Base-by-base conservation (phyloP, 2,329 filamentous ascomycete genomes). In the Apiospora sp. region DNA sequence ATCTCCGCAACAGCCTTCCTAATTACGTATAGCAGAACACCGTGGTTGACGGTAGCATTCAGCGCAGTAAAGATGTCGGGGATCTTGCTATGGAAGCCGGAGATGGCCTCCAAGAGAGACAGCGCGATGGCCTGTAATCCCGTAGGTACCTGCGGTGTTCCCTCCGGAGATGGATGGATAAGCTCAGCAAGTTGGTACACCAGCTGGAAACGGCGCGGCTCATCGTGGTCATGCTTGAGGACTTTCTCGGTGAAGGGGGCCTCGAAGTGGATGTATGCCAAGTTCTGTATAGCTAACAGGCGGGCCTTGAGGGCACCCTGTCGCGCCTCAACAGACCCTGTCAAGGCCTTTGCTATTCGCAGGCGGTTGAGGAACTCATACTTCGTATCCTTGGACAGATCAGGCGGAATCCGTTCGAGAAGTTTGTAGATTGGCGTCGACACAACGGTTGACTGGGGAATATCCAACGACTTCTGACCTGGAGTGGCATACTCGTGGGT, bases 41-140 rank as follows among this genome's bases (percentile, higher is more conserved):
- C 97, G 78, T 99, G 97, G 78, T 97, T 98, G 49, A 98, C 96
- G 77, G 96, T 98, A 71, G 97, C 94, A 78, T 95, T 97, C 58
- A 99, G 86, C n/a, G 96, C 95, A 58, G 94, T 92, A 75, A 95
- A 92, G 34, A 99, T 92, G 80, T 99, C 96, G 46, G 91, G 86
- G 43, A 92, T 90, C 79, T 94, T 95, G 72, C 88, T 85, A 77
- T 93, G 92, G 80, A 94, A 94, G 79, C 91, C 93, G 8, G 94
- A 91, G 72, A 99, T 87, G n/a, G 94, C 93, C 80, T 98, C 95
- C 69, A 99, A 86, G 0, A 96, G 89, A 70, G 91, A 89, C 70
- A 99, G 86, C 10, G 94, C 93, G 73, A 95, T 91, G 2, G 94
- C 94, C 81, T 98, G 96, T 30, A 97, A 86, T 82, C 92, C 91